Percentiles rank a stretch among this genome's conserved stretches.
phyloP scores from a whole-genome alignment of 2,329 filamentous ascomycete species.

The Alternaria alternata region DNA sequence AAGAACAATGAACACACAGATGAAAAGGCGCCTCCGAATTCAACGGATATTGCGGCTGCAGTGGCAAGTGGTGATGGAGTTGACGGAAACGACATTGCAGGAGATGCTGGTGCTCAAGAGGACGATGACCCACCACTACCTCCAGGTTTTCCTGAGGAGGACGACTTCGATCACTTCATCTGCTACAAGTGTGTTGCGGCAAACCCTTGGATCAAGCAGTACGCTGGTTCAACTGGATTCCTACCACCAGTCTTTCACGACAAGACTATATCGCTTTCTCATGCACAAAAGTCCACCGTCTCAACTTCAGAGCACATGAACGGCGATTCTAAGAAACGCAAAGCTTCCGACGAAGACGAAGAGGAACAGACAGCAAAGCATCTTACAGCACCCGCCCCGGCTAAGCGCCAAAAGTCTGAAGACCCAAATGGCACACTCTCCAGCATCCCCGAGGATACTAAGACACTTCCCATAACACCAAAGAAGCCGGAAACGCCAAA shows the following conservation, averaged over 20 bases:
- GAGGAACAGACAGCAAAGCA: slow-evolving; percentile 24
- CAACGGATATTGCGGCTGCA: slow-evolving; percentile 30
- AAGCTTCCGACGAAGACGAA: slow-evolving; percentile 54
- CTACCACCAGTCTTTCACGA: slow-evolving; percentile 72
- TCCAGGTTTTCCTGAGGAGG: slow-evolving; percentile 85
- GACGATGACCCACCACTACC: slow-evolving; percentile 72
- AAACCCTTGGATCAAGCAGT: slow-evolving; percentile 89
- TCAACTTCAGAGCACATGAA: slow-evolving; percentile 28
- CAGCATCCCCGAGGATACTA: slow-evolving; percentile 48
- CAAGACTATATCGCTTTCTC: slow-evolving; percentile 27
- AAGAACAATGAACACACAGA: slow-evolving; percentile 19
- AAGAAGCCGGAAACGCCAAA: slow-evolving; percentile 62
- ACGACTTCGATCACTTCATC: slow-evolving; percentile 87
- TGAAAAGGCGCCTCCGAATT: slow-evolving; percentile 16
- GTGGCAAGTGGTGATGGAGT: slow-evolving; percentile 28
- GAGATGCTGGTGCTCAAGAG: slow-evolving; percentile 63
- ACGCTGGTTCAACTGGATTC: slow-evolving; percentile 82
- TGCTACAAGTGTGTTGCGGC: slow-evolving; percentile 94
- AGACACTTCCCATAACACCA: slow-evolving; percentile 35
- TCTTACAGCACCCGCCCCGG: slow-evolving; percentile 25
- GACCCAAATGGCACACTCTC: slow-evolving; percentile 35
- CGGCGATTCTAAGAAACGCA: slow-evolving; percentile 54
- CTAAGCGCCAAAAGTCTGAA: slow-evolving; percentile 50
- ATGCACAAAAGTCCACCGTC: slow-evolving; percentile 11
- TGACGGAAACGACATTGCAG: slow-evolving; percentile 47